phyloP scores from a whole-genome alignment of 2,329 filamentous ascomycete genomes.

The Penicillium paneum region DNA sequence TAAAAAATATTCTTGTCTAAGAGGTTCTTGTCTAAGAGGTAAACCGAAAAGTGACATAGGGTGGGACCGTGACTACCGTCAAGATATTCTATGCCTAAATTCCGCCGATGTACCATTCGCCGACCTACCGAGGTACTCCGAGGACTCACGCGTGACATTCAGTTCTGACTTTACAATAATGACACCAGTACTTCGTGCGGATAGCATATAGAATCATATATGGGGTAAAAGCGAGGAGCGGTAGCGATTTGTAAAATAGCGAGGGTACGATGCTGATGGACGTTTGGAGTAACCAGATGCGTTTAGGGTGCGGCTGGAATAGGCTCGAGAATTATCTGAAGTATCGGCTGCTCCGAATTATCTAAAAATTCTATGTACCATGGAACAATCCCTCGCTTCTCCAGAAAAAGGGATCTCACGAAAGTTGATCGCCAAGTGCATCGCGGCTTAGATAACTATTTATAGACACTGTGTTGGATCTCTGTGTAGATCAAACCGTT shows the following conservation, averaged over 20 bases:
- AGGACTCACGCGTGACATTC: too few species aligned
- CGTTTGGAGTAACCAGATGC: not conserved
- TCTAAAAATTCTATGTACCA: not conserved
- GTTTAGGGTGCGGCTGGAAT: not conserved
- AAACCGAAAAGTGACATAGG: not conserved
- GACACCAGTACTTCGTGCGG: too few species aligned
- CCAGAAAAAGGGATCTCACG: not conserved
- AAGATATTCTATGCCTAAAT: not conserved
- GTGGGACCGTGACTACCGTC: not conserved
- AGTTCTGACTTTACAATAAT: too few species aligned
- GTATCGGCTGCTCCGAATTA: not conserved
- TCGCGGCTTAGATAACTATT: not conserved
- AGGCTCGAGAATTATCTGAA: not conserved
- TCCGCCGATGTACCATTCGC: not conserved
- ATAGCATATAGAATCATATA: too few species aligned
- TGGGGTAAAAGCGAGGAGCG: too few species aligned
- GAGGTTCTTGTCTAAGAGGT: fast-evolving
- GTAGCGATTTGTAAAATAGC: too few species aligned
- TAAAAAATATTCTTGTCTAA: not conserved
- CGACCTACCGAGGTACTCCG: too few species aligned
- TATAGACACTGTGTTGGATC: not conserved
- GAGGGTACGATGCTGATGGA: not conserved
- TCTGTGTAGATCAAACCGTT: not conserved
- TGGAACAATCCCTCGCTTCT: not conserved
- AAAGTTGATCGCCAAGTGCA: conserved; percentile 1